Evolutionary conservation across 148 eudicot genomes (phyloP).

Genomic region (Suaeda aralocaspica): DNA sequence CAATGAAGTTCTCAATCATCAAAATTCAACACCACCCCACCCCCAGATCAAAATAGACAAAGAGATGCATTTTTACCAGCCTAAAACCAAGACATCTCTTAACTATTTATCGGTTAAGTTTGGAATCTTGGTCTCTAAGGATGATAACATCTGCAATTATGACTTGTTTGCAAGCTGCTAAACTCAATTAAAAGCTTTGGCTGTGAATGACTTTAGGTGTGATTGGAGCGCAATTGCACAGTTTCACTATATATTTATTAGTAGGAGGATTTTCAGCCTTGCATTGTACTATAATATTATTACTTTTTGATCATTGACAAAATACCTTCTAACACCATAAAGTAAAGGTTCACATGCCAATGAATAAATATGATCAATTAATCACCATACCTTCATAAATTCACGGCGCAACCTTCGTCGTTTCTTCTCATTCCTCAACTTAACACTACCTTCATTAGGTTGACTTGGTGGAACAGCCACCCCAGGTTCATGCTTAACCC

Average conservation of each 20-base stretch:
- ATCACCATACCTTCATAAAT: conserved; percentile 59
- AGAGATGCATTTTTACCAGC: background rate
- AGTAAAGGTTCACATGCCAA: background rate
- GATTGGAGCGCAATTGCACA: background rate
- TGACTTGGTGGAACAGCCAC: conserved; percentile 67
- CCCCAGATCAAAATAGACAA: background rate
- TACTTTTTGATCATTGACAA: background rate
- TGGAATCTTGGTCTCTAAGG: too few relatives aligned
- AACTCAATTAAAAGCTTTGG: too few relatives aligned
- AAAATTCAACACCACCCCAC: background rate
- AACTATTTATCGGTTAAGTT: too few relatives aligned
- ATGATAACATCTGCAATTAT: too few relatives aligned
- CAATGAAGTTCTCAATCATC: background rate
- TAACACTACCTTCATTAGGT: conserved; percentile 88
- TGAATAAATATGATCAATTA: too few relatives aligned
- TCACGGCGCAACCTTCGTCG: conserved; percentile 58
- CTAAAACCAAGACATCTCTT: background rate
- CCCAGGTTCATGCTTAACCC: conserved; percentile 73
- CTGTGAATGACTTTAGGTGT: background rate
- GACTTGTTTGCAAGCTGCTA: too few relatives aligned
- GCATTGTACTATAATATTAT: background rate
- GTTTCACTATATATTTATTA: too few relatives aligned
- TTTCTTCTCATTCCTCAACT: conserved; percentile 81
- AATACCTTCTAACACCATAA: background rate
- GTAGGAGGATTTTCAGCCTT: background rate